A percentile compares a stretch with the other conserved stretches of the same genome.
Evolutionary conservation across 495 filamentous ascomycete genomes (phyloP).

Genomic region (Penicillium odoratum): DNA sequence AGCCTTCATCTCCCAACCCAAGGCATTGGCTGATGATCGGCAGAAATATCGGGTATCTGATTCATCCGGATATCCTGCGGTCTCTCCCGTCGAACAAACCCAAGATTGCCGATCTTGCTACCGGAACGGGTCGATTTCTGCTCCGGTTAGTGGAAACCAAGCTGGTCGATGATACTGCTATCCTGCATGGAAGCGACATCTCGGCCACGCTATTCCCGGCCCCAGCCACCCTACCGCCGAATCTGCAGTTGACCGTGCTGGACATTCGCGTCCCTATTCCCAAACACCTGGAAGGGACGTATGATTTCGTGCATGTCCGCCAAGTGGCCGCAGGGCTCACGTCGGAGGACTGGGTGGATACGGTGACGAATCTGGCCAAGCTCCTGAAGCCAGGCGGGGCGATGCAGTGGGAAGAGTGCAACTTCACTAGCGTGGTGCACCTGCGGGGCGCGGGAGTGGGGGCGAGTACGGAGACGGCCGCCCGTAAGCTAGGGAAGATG

Average conservation of each 20-base stretch:
- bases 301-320: background rate
- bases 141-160: background rate
- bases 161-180: background rate
- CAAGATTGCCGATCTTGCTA: background rate
- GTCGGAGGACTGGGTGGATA: background rate
- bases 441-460: no score
- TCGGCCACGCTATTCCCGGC: background rate
- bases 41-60: background rate
- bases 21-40: no score
- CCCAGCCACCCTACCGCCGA: background rate
- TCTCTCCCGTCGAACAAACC: background rate
- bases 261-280: background rate
- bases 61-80: background rate
- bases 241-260: background rate
- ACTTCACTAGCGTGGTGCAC: background rate
- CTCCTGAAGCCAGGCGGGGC: background rate
- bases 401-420: constrained; percentile 1
- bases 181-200: background rate
- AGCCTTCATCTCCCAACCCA: no score
- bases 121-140: background rate
- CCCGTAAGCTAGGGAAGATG: no score
- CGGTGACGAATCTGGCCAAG: background rate
- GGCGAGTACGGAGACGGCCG: background rate
- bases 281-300: background rate
- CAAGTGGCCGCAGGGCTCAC: background rate